These are phyloP conservation scores for Pichia norvegensis DNA, from an alignment of 1,139 yeast species.

Conservation along the genomic window DNA sequence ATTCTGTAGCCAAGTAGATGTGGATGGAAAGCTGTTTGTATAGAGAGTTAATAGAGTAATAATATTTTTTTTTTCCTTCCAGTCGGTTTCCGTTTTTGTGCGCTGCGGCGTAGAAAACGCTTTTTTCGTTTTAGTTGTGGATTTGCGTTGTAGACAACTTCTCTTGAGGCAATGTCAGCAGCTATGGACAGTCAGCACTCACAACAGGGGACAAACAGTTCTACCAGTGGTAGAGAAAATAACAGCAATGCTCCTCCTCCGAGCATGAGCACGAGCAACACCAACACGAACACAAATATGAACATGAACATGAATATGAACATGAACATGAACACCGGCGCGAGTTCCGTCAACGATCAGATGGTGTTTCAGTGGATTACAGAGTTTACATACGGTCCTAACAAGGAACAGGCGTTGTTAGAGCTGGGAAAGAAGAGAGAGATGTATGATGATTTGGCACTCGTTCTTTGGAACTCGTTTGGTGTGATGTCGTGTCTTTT, in stretches of 20 bases:
- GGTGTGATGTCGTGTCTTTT: constrained; percentile 91
- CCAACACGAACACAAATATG: not conserved
- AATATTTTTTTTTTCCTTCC: too few species aligned
- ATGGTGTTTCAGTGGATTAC: constrained; percentile 87
- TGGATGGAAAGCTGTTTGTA: too few species aligned
- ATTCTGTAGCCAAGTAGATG: constrained; percentile 12
- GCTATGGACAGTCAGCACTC: not conserved
- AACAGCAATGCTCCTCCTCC: not conserved
- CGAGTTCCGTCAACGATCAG: constrained; percentile 58
- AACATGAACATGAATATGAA: too few species aligned
- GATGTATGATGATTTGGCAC: constrained; percentile 87
- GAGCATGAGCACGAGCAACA: too few species aligned
- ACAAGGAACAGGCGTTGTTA: constrained; percentile 83
- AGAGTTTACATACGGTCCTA: constrained; percentile 82
- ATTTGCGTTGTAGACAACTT: too few species aligned
- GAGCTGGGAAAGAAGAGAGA: constrained; percentile 93
- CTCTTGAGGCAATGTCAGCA: not conserved
- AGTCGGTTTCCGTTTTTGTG: too few species aligned
- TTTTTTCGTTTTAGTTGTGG: too few species aligned
- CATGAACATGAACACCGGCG: not conserved
- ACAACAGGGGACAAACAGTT: constrained; percentile 1
- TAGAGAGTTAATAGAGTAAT: too few species aligned
- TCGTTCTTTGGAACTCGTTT: constrained; percentile 90
- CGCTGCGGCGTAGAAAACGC: too few species aligned
- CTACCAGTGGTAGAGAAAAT: not conserved